phyloP scores from a whole-genome alignment of 768 basidiomycete species.

The Zangia roseola region DNA sequence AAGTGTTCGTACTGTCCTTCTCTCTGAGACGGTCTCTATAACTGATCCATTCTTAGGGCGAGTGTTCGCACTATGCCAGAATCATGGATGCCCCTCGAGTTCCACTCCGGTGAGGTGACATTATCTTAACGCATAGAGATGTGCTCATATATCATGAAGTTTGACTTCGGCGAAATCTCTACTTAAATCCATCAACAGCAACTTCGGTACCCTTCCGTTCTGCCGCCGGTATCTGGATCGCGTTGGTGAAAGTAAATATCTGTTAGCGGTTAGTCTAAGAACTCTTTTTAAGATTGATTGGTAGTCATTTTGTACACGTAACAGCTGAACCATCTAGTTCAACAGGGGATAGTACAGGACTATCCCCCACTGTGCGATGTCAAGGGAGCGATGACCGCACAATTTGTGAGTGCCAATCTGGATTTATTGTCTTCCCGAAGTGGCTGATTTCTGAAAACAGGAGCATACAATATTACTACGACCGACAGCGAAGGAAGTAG shows the following conservation, averaged over 20 bases:
- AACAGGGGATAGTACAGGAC: slow-evolving; percentile 83
- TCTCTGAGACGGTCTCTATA: not conserved
- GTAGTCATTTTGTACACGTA: not conserved
- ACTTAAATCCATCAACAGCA: slow-evolving; percentile 82
- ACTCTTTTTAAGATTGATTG: not conserved
- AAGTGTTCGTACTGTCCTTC: slow-evolving; percentile 44
- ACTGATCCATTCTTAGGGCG: slow-evolving; percentile 53
- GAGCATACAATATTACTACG: slow-evolving; percentile 85
- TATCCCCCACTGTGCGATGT: slow-evolving; percentile 93
- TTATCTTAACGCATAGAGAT: not conserved
- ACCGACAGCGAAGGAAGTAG: slow-evolving; percentile 81
- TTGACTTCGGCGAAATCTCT: slow-evolving; percentile 83
- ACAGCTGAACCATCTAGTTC: slow-evolving; percentile 87
- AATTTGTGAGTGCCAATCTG: slow-evolving; percentile 58
- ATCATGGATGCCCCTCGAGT: slow-evolving; percentile 67
- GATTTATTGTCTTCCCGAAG: not conserved
- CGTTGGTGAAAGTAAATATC: slow-evolving; percentile 87
- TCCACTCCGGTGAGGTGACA: slow-evolving; percentile 60
- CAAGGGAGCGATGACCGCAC: slow-evolving; percentile 88
- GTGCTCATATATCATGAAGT: slow-evolving; percentile 37
- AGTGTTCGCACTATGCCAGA: slow-evolving; percentile 90
- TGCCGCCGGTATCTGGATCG: slow-evolving; percentile 95
- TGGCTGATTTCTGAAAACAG: slow-evolving; percentile 36
- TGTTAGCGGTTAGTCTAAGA: slow-evolving; percentile 66
- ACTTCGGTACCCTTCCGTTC: slow-evolving; percentile 94